phyloP scores from a whole-genome alignment of 352 stramenopile genomes.

The Globisporangium nagaii region DNA sequence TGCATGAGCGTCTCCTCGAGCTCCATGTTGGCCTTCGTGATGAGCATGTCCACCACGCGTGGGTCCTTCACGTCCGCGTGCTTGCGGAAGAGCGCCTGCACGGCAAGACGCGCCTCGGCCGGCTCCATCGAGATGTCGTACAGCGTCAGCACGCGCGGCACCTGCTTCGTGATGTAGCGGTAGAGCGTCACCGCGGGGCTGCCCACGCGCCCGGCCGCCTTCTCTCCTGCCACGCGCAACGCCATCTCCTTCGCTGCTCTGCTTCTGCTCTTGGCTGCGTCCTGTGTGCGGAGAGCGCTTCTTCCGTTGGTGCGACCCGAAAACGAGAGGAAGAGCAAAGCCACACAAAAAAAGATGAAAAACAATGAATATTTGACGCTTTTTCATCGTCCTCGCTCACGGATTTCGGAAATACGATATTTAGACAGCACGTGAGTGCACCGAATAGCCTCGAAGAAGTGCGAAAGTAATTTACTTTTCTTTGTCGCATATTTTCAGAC shows the following conservation, averaged over 20 bases:
- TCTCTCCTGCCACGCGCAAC: constrained; percentile 70
- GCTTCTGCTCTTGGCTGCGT: neutral
- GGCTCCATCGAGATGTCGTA: constrained; percentile 97
- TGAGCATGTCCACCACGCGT: constrained; percentile 93
- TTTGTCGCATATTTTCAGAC: no score
- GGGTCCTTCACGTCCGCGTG: constrained; percentile 93
- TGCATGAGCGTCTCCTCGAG: constrained; percentile 97
- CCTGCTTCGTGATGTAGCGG: constrained; percentile 86
- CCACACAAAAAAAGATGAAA: no score
- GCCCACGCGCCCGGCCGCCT: constrained; percentile 41
- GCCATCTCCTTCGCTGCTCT: constrained; percentile 36
- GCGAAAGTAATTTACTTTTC: no score
- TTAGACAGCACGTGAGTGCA: no score
- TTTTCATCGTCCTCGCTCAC: no score
- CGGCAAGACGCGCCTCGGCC: constrained; percentile 74
- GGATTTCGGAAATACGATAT: no score
- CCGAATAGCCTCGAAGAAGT: no score
- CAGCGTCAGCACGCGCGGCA: constrained; percentile 95
- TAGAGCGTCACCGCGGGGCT: constrained; percentile 84
- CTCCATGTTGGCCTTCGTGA: constrained; percentile 98
- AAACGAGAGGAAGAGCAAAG: no score
- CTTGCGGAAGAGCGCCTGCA: constrained; percentile 94
- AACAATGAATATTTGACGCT: no score
- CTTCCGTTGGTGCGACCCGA: constrained; percentile 6
- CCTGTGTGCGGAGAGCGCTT: no score